These are phyloP conservation scores for Populus tomentosa DNA, from an alignment of 441 rosid genomes.

Conservation along the genomic window DNA sequence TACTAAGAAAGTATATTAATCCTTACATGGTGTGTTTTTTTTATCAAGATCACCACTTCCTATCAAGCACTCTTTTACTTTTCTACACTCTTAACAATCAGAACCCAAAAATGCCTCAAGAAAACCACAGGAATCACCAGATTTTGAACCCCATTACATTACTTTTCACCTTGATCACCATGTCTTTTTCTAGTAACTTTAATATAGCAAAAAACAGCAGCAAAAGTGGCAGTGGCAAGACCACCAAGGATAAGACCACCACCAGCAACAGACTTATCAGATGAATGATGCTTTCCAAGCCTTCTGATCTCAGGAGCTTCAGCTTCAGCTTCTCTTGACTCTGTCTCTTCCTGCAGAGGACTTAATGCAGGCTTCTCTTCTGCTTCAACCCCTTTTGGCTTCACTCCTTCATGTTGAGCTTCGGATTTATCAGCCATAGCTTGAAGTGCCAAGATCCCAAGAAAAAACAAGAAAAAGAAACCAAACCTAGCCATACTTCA, in stretches of 20 bases:
- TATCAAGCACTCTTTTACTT: not conserved
- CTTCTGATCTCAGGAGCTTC: constrained; percentile 41
- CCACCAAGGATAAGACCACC: constrained; percentile 68
- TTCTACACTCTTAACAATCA: not conserved
- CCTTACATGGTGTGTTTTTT: not conserved
- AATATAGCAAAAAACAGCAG: constrained; percentile 56
- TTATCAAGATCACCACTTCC: not conserved
- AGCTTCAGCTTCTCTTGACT: constrained; percentile 27
- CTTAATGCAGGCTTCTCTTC: constrained; percentile 16
- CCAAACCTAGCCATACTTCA: constrained; percentile 18
- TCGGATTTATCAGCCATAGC: constrained; percentile 26
- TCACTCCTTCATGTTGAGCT: constrained; percentile 6
- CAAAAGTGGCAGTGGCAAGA: constrained; percentile 50
- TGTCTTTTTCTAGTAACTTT: constrained; percentile 48
- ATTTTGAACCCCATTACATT: not conserved
- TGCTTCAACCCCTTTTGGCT: constrained; percentile 4
- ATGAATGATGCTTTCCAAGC: constrained; percentile 42
- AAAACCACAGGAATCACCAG: not conserved
- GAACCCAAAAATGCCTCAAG: not conserved
- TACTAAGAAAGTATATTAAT: not conserved
- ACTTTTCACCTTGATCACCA: not conserved
- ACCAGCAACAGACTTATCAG: constrained; percentile 51
- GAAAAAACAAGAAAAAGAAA: constrained; percentile 22
- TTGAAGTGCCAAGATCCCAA: constrained; percentile 28
- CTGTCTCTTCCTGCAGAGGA: constrained; percentile 10